A percentile compares a stretch with the other conserved stretches of the same genome.
These are phyloP conservation scores for Escovopsis weberi DNA, from an alignment of 2,329 filamentous ascomycete species.

Conservation along the genomic window DNA sequence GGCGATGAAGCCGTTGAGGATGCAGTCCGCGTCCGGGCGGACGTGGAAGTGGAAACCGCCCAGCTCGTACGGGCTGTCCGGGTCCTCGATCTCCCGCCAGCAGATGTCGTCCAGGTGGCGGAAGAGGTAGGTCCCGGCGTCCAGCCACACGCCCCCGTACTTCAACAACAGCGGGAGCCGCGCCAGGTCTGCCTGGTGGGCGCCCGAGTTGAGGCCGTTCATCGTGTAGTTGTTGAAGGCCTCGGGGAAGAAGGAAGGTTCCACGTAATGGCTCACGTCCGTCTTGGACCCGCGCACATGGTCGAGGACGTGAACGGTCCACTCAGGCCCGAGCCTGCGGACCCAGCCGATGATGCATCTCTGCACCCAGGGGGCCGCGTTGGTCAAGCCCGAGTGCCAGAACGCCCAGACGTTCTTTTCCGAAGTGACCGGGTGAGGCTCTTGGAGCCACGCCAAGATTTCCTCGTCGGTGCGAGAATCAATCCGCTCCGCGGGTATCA, in stretches of 20 bases:
- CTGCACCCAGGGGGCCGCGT: slow-evolving; percentile 19
- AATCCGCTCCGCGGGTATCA: slow-evolving; percentile 6
- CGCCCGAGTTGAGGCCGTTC: slow-evolving; percentile 26
- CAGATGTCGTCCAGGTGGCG: slow-evolving; percentile 26
- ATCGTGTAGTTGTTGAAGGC: slow-evolving; percentile 28
- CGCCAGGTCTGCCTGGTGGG: slow-evolving; percentile 32
- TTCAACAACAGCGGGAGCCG: slow-evolving; percentile 25
- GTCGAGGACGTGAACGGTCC: slow-evolving; percentile 28
- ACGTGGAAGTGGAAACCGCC: background rate
- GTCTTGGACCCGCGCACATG: slow-evolving; percentile 19
- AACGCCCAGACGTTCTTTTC: slow-evolving; percentile 30
- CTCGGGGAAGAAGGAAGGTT: slow-evolving; percentile 21
- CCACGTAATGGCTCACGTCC: slow-evolving; percentile 20
- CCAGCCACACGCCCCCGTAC: slow-evolving; percentile 29
- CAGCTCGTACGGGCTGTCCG: slow-evolving; percentile 18
- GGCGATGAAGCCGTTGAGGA: slow-evolving; percentile 29
- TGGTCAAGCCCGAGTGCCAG: slow-evolving; percentile 22
- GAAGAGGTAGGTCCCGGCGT: slow-evolving; percentile 27
- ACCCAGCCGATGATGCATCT: slow-evolving; percentile 25
- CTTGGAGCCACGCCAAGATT: slow-evolving; percentile 16
- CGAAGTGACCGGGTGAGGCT: slow-evolving; percentile 16
- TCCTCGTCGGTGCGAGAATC: slow-evolving; percentile 17
- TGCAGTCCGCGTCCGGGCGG: background rate
- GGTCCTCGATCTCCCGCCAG: slow-evolving; percentile 25
- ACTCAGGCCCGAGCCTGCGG: slow-evolving; percentile 18